Percentiles rank a stretch among this genome's conserved stretches.
Evolutionary conservation across 2,329 filamentous ascomycete species (phyloP).

Genomic region (Talaromyces rugulosus): DNA sequence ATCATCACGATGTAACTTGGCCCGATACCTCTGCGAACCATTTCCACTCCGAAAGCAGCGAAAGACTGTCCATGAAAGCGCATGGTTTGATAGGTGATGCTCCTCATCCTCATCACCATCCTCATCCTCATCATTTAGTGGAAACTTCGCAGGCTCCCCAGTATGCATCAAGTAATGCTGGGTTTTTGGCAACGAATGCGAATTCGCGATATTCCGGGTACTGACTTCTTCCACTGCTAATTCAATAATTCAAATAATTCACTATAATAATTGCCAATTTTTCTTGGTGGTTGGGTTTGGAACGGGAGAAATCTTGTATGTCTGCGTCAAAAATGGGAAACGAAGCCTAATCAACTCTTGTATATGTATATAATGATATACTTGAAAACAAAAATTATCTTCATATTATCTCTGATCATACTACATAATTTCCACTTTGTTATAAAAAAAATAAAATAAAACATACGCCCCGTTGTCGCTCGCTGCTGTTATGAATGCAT

Average conservation of each 20-base stretch:
- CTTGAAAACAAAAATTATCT: not conserved
- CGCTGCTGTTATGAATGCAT: not conserved
- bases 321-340: not conserved
- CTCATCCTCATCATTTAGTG: not conserved
- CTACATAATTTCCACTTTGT: not conserved
- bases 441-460: not conserved
- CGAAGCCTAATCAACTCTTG: not conserved
- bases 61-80: not conserved
- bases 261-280: not conserved
- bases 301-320: not conserved
- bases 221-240: not conserved
- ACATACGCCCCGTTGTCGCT: not conserved
- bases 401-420: not conserved
- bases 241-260: not conserved
- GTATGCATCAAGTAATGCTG: not conserved
- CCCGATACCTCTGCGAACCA: not conserved
- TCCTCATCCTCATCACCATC: not conserved
- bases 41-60: not conserved
- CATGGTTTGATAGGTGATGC: not conserved
- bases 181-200: slow-evolving; percentile 5
- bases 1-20: not conserved
- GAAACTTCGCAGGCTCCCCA: not conserved
- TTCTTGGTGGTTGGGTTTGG: not conserved
- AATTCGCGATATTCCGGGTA: slow-evolving; percentile 11
- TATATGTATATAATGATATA: not conserved